These are phyloP conservation scores for Hymenoscyphus fructigenus DNA, from an alignment of 2,329 filamentous ascomycete species.

Conservation along the genomic window DNA sequence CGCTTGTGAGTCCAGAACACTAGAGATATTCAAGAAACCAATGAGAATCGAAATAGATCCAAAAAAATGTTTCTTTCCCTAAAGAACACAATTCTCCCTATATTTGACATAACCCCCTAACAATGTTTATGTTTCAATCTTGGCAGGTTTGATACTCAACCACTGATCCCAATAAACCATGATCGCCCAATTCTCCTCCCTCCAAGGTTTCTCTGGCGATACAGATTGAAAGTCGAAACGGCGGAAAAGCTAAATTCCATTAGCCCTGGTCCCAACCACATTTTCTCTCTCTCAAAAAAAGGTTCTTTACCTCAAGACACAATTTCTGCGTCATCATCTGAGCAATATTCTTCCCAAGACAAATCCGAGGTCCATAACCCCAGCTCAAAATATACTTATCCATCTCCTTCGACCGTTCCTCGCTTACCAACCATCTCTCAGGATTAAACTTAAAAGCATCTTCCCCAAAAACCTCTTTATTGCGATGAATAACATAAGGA, in stretches of 20 bases:
- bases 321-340: neutral
- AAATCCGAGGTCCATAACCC: neutral
- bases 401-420: slow-evolving; percentile 29
- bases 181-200: neutral
- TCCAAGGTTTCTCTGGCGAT: neutral
- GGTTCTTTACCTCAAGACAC: neutral
- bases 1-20: too few relatives aligned
- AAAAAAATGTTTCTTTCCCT: too few relatives aligned
- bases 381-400: neutral
- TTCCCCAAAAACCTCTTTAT: slow-evolving; percentile 39
- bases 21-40: too few relatives aligned
- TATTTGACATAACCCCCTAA: too few relatives aligned
- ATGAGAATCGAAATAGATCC: too few relatives aligned
- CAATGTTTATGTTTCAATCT: neutral
- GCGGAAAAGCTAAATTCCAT: neutral
- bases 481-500: slow-evolving; percentile 38
- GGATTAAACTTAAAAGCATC: slow-evolving; percentile 41
- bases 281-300: neutral
- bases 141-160: neutral
- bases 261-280: neutral
- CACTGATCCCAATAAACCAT: slow-evolving; percentile 1
- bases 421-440: slow-evolving; percentile 40
- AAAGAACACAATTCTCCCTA: too few relatives aligned
- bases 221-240: neutral
- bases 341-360: slow-evolving; percentile 1